Conservation (phyloP, 2,329 filamentous ascomycete species). For the Zasmidium citrigriseum region DNA sequence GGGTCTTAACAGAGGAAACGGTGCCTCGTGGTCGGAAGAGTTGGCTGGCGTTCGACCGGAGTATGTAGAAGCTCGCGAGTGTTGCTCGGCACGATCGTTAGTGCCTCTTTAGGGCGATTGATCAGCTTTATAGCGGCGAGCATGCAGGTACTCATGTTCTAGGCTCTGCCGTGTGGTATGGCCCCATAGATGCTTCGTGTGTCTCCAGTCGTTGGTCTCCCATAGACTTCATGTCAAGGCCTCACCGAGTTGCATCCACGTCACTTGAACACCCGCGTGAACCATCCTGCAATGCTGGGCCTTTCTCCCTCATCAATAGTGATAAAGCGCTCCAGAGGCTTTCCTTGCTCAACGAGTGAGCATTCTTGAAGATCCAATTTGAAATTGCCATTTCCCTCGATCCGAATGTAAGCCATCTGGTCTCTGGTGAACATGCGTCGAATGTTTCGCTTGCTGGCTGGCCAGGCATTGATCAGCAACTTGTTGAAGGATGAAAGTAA, state of each 20-base stretch:
- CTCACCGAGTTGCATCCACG: background rate
- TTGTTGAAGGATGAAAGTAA: constrained; percentile 7
- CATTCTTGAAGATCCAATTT: constrained; percentile 32
- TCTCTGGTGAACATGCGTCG: constrained; percentile 31
- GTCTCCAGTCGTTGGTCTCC: no score
- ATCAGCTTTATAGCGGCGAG: background rate
- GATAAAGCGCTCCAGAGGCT: constrained; percentile 12
- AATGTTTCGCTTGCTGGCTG: constrained; percentile 18
- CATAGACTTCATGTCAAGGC: background rate
- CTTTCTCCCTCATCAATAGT: background rate
- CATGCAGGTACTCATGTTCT: background rate
- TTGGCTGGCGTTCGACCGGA: background rate
- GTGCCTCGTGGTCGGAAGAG: background rate
- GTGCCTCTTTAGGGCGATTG: background rate
- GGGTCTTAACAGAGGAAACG: background rate
- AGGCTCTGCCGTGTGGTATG: background rate
- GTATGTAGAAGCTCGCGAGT: background rate
- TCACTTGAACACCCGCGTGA: background rate
- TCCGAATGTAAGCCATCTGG: constrained; percentile 27
- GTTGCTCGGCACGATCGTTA: background rate
- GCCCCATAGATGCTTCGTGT: no score
- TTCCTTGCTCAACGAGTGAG: constrained; percentile 27
- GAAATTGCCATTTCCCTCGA: constrained; percentile 22
- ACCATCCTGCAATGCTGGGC: background rate
- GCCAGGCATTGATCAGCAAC: constrained; percentile 14